Evolutionary conservation across 225 moss, liverwort and hornwort genomes (phyloP), one percentile per base, ranked within the genome.

Genomic region (Thuidium tamariscinum): DNA sequence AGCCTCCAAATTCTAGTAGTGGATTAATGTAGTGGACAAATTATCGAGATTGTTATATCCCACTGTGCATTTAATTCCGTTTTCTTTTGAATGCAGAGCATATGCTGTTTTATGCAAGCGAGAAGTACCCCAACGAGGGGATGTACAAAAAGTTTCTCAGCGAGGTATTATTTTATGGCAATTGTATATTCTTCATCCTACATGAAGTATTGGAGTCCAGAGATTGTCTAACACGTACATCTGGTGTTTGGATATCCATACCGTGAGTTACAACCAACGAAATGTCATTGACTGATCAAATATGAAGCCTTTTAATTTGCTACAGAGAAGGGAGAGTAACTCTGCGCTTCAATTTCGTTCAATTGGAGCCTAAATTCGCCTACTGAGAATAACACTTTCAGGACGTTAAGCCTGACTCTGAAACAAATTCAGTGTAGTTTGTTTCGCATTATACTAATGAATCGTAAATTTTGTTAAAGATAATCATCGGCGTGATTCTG

Each of bases 21-120:
- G n/a, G 52, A 22, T 14, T n/a, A 2, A 22, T 52, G 29, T 14
- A 52, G 14, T n/a, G 23, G 14, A 52, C 5, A 15, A 54, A 74
- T 3, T 32, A n/a, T 75, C 7, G 22, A 5, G 13, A 76, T 10
- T 23, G n/a, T 44, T 21, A 15, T 9, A 42, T n/a, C 52, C 25
- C 61, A 86, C 61, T 67, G 74, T 83, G 60, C 32, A 60, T 39
- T n/a, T 57, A 22, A 66, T 34, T 13, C 46, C 37, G n/a, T 46
- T 80, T 63, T 77, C 55, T 54, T 72, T 48, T 82, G 57, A 29
- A 9, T 93, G 92, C 96, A 96, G 98, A 98, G 92, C 98, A 98
- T 75, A 98, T 98, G 98, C 89, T 98, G 55, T 98, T 98, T 84
- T 98, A 95, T 82, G 95, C 98, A 74, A 98, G 94, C 81, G 89